phyloP scores from a whole-genome alignment of 257 asterid genomes.

The Solanum gracilifrons region DNA sequence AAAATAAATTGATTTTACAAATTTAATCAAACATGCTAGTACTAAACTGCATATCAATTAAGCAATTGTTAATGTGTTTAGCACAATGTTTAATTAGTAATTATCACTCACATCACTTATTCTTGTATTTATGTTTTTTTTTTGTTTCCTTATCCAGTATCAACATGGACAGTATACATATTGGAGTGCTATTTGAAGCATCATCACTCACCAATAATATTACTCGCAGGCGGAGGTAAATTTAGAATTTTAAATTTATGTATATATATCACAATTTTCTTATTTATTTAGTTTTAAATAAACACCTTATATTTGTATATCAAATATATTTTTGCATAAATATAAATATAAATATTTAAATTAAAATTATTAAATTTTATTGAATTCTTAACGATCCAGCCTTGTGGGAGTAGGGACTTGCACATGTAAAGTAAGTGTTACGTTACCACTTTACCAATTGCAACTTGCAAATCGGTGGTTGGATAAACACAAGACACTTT shows the following conservation, averaged over 20 bases:
- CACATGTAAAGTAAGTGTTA: neutral
- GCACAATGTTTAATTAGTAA: neutral
- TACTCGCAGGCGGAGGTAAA: too few relatives aligned
- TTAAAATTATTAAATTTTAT: neutral
- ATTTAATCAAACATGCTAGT: neutral
- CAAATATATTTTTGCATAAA: fast-evolving
- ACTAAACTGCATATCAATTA: neutral
- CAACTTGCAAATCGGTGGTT: neutral
- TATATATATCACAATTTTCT: neutral
- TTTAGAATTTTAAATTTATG: neutral
- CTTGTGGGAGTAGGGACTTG: neutral
- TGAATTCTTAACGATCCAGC: neutral
- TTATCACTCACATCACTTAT: neutral
- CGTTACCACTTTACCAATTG: neutral
- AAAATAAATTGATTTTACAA: too few relatives aligned
- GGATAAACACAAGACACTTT: neutral
- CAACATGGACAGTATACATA: neutral
- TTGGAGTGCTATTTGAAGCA: neutral
- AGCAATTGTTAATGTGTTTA: neutral
- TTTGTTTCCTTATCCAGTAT: neutral
- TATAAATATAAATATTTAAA: neutral
- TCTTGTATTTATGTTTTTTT: neutral
- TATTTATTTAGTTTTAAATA: neutral
- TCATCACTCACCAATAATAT: neutral
- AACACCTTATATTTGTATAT: too few relatives aligned